Evolutionary conservation across 257 asterid species (phyloP).

Genomic region (Nicotiana paniculata): DNA sequence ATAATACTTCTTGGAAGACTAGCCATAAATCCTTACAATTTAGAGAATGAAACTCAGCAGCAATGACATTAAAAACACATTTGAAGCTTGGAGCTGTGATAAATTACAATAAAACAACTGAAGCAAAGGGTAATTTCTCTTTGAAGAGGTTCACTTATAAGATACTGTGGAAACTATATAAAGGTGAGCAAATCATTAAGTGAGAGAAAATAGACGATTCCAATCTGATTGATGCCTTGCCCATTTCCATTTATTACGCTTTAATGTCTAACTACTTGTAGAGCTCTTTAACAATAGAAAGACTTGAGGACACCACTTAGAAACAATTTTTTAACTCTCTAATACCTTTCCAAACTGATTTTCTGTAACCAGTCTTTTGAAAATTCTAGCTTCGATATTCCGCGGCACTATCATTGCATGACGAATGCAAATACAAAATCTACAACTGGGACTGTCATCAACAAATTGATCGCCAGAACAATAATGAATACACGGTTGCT

Average conservation of each 20-base stretch:
- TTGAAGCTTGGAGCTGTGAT: neutral
- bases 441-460: neutral
- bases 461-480: neutral
- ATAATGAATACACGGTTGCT: neutral
- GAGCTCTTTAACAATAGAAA: neutral
- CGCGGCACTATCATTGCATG: neutral
- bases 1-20: neutral
- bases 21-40: neutral
- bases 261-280: neutral
- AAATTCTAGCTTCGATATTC: neutral
- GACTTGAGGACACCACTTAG: neutral
- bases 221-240: constrained; percentile 5
- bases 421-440: neutral
- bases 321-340: too few relatives aligned
- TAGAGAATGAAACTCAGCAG: neutral
- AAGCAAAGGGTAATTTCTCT: neutral
- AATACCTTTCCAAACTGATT: neutral
- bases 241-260: neutral
- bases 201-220: neutral
- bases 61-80: neutral
- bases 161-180: neutral
- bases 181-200: neutral
- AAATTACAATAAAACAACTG: neutral
- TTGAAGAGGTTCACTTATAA: neutral
- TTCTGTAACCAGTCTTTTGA: neutral